Percentiles rank a stretch among this genome's conserved stretches.
These are phyloP conservation scores for Exophiala spinifera DNA, from an alignment of 2,329 filamentous ascomycete species.

Conservation along the genomic window DNA sequence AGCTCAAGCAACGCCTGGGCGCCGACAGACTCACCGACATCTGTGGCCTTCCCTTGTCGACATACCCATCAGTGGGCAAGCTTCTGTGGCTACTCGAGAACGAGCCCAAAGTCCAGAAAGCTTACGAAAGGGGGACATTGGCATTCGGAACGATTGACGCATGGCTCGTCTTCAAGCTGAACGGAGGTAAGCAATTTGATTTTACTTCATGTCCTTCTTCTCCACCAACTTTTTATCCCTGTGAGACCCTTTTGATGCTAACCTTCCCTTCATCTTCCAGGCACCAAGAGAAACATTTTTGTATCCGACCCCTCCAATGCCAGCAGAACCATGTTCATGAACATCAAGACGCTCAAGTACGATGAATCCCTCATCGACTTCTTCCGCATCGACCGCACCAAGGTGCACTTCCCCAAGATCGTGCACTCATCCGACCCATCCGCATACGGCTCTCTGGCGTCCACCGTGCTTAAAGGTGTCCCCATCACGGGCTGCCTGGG, in stretches of 20 bases:
- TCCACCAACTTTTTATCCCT: too few species aligned
- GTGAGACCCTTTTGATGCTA: too few species aligned
- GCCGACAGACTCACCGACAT: conserved; percentile 67
- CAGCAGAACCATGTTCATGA: conserved; percentile 92
- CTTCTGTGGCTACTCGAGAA: conserved; percentile 78
- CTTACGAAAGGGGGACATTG: conserved; percentile 72
- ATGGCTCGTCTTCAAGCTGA: conserved; percentile 80
- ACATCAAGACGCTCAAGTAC: conserved; percentile 75
- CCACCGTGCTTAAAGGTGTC: conserved; percentile 65
- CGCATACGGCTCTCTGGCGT: conserved; percentile 66
- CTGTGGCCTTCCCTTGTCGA: conserved; percentile 80
- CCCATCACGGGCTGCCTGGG: conserved; percentile 80
- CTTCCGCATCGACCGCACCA: conserved; percentile 70
- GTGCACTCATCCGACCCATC: conserved; percentile 73
- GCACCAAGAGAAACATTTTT: conserved; percentile 60
- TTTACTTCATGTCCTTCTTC: too few species aligned
- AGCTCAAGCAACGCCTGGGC: conserved; percentile 65
- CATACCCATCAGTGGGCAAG: conserved; percentile 84
- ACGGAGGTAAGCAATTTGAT: conserved; percentile 58
- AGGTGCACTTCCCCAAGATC: conserved; percentile 76
- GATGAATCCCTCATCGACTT: conserved; percentile 73
- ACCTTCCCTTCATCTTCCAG: background rate
- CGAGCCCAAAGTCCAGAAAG: conserved; percentile 63
- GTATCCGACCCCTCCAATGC: conserved; percentile 88
- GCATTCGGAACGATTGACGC: conserved; percentile 85